Conservation (phyloP, 495 filamentous ascomycete species). For the Xanthoparmelia taractica region DNA sequence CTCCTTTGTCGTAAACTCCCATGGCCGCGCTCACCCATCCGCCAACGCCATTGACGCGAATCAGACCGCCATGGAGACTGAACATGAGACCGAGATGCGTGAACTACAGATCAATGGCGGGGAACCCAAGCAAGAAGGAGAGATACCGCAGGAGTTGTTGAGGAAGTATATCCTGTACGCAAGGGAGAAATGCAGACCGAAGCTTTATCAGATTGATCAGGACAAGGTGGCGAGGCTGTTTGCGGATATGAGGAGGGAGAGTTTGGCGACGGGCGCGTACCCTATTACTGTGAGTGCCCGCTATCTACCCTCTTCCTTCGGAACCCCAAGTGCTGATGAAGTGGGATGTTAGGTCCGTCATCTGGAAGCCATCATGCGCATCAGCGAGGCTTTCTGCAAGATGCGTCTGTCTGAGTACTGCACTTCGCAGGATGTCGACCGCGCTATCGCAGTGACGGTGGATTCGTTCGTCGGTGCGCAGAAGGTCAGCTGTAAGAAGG, state of each 20-base stretch:
- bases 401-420: conserved; percentile 96
- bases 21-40: conserved; percentile 78
- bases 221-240: conserved; percentile 94
- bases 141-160: conserved; percentile 86
- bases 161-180: conserved; percentile 98
- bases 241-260: conserved; percentile 92
- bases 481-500: conserved; percentile 97
- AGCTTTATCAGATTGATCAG: conserved; percentile 95
- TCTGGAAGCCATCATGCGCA: conserved; percentile 93
- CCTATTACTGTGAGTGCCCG: conserved; percentile 81
- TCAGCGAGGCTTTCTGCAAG: conserved; percentile 83
- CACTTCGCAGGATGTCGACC: conserved; percentile 81
- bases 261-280: conserved; percentile 86
- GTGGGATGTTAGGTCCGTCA: conserved; percentile 68
- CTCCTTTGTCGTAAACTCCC: conserved; percentile 88
- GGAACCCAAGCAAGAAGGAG: conserved; percentile 58
- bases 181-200: conserved; percentile 80
- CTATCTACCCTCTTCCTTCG: neutral
- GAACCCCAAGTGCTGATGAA: conserved; percentile 17
- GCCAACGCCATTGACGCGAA: conserved; percentile 46
- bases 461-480: conserved; percentile 94
- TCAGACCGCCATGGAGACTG: conserved; percentile 55
- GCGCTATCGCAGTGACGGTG: conserved; percentile 93
- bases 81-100: conserved; percentile 41
- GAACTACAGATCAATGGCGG: conserved; percentile 37